A percentile compares a stretch with the other conserved stretches of the same genome.
Evolutionary conservation across 345 rosid species (phyloP).

Genomic region (Ricinus communis): DNA sequence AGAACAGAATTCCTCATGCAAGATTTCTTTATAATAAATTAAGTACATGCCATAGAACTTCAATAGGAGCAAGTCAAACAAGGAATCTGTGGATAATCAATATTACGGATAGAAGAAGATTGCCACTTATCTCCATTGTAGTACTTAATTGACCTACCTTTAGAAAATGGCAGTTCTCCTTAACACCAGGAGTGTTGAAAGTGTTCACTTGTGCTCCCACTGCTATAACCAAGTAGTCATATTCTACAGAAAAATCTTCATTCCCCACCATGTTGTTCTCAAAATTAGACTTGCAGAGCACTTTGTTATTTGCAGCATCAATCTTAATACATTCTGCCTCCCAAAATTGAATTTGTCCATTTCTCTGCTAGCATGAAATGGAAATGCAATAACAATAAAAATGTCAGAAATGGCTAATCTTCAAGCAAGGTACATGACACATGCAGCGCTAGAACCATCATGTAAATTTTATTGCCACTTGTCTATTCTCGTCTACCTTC

Average conservation of each 20-base stretch:
- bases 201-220: constrained; percentile 96
- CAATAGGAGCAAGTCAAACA: neutral
- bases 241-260: constrained; percentile 64
- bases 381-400: neutral
- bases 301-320: constrained; percentile 62
- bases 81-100: constrained; percentile 7
- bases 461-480: neutral
- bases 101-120: neutral
- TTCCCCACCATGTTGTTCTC: constrained; percentile 53
- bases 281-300: constrained; percentile 55
- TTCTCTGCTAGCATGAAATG: constrained; percentile 48
- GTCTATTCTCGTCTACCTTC: constrained; percentile 52
- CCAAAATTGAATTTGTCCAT: constrained; percentile 68
- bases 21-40: neutral
- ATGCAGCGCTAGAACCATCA: too few species aligned
- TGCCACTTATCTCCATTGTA: neutral
- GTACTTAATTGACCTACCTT: constrained; percentile 47
- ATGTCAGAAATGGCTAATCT: neutral
- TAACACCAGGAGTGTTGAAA: constrained; percentile 89
- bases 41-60: neutral
- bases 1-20: constrained; percentile 8
- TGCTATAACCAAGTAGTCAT: constrained; percentile 82
- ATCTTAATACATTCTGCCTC: constrained; percentile 91
- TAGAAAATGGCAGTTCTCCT: constrained; percentile 89
- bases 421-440: too few species aligned